Evolutionary conservation across 306 rosid species (phyloP).

Genomic region (Alnus glutinosa): DNA sequence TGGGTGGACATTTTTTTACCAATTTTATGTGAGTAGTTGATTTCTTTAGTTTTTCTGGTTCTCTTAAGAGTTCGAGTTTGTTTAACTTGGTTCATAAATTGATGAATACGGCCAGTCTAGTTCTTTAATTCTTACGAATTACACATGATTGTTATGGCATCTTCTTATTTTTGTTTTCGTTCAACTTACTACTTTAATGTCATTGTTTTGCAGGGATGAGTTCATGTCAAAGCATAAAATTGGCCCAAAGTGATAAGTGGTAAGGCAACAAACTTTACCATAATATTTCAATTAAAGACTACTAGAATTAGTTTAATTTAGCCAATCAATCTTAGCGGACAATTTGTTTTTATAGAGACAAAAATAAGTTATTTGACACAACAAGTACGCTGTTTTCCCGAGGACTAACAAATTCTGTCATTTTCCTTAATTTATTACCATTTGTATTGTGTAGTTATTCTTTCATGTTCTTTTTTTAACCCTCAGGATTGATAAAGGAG

Average conservation of each 20-base stretch:
- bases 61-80: neutral
- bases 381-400: neutral
- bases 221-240: too few relatives aligned
- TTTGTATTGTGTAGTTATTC: neutral
- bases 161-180: neutral
- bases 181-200: neutral
- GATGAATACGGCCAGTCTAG: neutral
- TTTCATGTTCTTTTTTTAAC: neutral
- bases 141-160: neutral
- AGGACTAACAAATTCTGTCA: neutral
- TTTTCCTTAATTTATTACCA: neutral
- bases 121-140: neutral
- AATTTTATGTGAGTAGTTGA: neutral
- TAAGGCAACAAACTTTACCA: neutral
- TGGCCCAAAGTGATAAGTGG: neutral
- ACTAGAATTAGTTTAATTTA: neutral
- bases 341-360: neutral
- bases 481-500: neutral
- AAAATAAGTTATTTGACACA: neutral
- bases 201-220: neutral
- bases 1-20: too few relatives aligned
- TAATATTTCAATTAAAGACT: neutral
- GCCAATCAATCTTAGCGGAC: neutral
- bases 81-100: neutral
- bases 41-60: neutral